These are phyloP conservation scores for Arthroderma sp. DNA, from an alignment of 2,329 filamentous ascomycete genomes.

Conservation along the genomic window DNA sequence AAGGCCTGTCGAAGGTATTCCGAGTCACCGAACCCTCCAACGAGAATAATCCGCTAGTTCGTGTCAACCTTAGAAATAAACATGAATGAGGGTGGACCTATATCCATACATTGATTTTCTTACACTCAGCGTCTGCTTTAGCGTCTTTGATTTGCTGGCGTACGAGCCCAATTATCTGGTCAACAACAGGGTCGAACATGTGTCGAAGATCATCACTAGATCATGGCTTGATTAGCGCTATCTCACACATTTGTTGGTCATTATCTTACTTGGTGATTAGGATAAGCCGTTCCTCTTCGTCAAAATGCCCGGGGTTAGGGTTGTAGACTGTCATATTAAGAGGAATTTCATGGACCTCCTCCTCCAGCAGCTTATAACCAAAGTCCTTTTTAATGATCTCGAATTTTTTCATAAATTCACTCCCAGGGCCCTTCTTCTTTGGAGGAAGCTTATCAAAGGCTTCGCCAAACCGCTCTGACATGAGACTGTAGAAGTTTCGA, in stretches of 20 bases:
- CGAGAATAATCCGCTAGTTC: constrained; percentile 11
- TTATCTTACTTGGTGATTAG: constrained; percentile 7
- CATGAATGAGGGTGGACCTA: not conserved
- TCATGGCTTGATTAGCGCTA: not conserved
- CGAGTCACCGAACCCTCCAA: constrained; percentile 14
- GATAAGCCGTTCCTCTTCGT: constrained; percentile 9
- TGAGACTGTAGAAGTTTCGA: constrained; percentile 22
- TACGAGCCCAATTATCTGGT: constrained; percentile 8
- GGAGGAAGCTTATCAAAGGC: constrained; percentile 20
- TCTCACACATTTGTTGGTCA: not conserved
- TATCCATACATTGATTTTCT: not conserved
- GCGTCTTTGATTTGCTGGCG: constrained; percentile 9
- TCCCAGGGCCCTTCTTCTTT: constrained; percentile 21
- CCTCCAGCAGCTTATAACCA: constrained; percentile 8
- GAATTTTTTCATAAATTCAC: constrained; percentile 26
- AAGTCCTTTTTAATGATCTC: constrained; percentile 25
- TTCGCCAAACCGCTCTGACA: constrained; percentile 21
- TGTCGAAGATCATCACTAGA: not conserved
- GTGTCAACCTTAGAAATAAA: not conserved
- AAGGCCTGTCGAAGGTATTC: constrained; percentile 9
- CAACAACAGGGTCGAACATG: constrained; percentile 11
- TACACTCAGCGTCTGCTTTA: not conserved
- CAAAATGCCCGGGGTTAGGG: constrained; percentile 8
- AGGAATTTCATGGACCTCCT: constrained; percentile 12
- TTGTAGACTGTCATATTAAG: constrained; percentile 13